Percentiles rank a stretch among this genome's conserved stretches.
Evolutionary conservation across 495 filamentous ascomycete genomes (phyloP).

Genomic region (Chaetomium fimeti): DNA sequence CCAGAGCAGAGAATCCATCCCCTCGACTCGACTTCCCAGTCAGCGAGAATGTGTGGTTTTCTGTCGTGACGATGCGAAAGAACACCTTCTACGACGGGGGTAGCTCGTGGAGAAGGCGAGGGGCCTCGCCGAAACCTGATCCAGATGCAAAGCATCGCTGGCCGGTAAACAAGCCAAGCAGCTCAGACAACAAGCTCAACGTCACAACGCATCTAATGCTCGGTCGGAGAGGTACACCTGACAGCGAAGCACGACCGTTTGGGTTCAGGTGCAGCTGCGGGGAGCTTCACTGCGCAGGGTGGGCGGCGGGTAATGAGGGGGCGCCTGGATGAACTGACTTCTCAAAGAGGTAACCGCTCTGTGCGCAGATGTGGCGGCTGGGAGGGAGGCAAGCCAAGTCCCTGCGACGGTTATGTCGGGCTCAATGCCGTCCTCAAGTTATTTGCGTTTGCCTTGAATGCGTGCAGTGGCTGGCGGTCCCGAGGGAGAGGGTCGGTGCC

Average conservation of each 20-base stretch:
- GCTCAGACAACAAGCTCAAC: conserved; percentile 20
- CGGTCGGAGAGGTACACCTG: conserved; percentile 15
- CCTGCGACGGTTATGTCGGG: background rate
- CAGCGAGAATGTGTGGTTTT: background rate
- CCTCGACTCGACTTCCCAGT: background rate
- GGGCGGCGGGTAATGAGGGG: conserved; percentile 10
- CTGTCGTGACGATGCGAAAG: background rate
- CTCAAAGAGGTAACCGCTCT: conserved; percentile 1
- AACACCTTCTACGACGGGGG: background rate
- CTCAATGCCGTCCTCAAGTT: background rate
- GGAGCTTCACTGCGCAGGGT: conserved; percentile 33
- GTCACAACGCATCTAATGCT: conserved; percentile 15
- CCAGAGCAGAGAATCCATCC: background rate
- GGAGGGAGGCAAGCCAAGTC: conserved; percentile 26
- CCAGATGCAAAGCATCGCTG: conserved; percentile 14
- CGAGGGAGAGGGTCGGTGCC: background rate
- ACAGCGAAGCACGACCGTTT: conserved; percentile 31
- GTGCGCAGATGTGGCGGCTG: conserved; percentile 12
- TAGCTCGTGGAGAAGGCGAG: background rate
- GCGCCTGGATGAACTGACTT: conserved; percentile 12
- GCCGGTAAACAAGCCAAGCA: conserved; percentile 13
- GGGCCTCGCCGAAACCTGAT: conserved; percentile 7
- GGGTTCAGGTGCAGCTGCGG: conserved; percentile 30
- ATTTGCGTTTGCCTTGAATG: background rate
- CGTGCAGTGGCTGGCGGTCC: background rate